phyloP scores from a whole-genome alignment of 2,329 filamentous ascomycete genomes.

The Phaeosphaeria sp. region DNA sequence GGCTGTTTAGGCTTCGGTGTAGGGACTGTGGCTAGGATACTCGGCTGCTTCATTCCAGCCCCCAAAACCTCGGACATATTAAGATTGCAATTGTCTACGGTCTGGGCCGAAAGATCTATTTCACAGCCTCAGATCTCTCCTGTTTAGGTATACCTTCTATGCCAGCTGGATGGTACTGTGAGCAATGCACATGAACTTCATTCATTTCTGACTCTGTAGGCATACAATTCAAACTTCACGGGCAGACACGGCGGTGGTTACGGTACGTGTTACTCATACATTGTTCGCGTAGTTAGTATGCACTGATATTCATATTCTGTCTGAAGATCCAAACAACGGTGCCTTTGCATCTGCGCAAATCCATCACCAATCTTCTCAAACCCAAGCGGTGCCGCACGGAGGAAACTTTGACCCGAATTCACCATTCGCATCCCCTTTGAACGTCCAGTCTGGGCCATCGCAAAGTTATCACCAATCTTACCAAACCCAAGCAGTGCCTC shows the following conservation, averaged over 20 bases:
- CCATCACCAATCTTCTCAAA: slow-evolving; percentile 5
- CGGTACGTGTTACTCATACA: neutral
- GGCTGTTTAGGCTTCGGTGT: neutral
- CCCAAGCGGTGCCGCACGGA: neutral
- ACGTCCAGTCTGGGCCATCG: slow-evolving; percentile 13
- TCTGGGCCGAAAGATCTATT: neutral
- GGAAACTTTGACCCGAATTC: slow-evolving; percentile 19
- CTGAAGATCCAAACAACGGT: slow-evolving; percentile 14
- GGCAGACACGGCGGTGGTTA: slow-evolving; percentile 31
- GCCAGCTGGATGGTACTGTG: slow-evolving; percentile 22
- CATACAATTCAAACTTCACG: slow-evolving; percentile 16
- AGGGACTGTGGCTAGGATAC: neutral
- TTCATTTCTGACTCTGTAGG: slow-evolving; percentile 18
- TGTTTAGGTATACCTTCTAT: neutral
- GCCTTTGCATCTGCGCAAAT: slow-evolving; percentile 13
- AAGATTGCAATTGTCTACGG: slow-evolving; percentile 3
- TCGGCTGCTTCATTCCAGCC: neutral
- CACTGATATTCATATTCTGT: neutral
- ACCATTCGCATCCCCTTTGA: slow-evolving; percentile 8
- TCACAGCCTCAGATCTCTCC: neutral
- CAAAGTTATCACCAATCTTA: neutral
- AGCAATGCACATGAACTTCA: neutral
- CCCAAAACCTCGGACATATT: slow-evolving; percentile 4
- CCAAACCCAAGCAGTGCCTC: neutral
- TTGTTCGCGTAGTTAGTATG: neutral